Evolutionary conservation across 179 eudicot genomes (phyloP), one percentile per base, ranked within the genome.

Genomic region (Beta corolliflora): DNA sequence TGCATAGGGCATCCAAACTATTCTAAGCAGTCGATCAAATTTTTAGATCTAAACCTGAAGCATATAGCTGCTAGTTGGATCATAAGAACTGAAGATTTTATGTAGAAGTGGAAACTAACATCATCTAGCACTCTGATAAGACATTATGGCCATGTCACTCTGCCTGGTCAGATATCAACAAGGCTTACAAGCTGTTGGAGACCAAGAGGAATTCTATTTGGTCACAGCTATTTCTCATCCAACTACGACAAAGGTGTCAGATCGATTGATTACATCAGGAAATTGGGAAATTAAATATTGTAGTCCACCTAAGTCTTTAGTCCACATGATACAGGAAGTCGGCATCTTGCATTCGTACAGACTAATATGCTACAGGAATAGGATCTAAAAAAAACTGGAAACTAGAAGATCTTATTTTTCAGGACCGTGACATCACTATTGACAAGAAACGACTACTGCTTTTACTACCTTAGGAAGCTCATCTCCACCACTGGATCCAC

Each of bases 121-220:
- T n/a, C n/a, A n/a, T n/a, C n/a, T n/a, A n/a, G n/a, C n/a, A n/a
- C n/a, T n/a, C n/a, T n/a, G n/a, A n/a, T n/a, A n/a, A n/a, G n/a
- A n/a, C n/a, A n/a, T n/a, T n/a, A n/a, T n/a, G n/a, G n/a, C n/a
- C n/a, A n/a, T n/a, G n/a, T n/a, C 88, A 87, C 86, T 91, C 89
- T 36, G 91, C 92, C 15, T 89, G 92, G 91, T 68, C 82, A 0
- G 88, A 91, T 21, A 87, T 91, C 61, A 86, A 88, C 81, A 81
- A 82, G 69, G 92, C 89, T 41, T 82, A 86, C 77, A 89, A 89
- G 85, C 71, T 91, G 21, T 59, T 91, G 55, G n/a, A 79, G 85
- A 76, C 89, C 91, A 23, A 91, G 91, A 13, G 94, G 91, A 25
- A 82, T 85, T 45, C 71, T 91, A 2, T 89, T 91, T 59, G 91